Conservation (phyloP, 2,329 filamentous ascomycete species). For the Paraphoma sp. region DNA sequence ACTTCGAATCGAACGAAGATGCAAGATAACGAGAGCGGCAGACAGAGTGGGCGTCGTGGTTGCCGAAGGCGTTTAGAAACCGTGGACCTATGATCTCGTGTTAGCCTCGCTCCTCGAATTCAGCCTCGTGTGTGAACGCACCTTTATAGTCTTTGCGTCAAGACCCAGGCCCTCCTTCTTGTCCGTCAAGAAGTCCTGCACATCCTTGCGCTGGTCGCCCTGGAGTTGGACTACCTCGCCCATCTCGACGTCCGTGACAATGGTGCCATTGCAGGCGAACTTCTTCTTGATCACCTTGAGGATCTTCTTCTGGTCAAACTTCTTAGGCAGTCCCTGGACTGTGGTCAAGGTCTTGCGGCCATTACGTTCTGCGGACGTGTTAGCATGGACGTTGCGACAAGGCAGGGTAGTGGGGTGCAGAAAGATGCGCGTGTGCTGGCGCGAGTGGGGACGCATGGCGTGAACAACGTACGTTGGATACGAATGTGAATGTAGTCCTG, state of each 20-base stretch:
- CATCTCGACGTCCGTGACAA: conserved; percentile 94
- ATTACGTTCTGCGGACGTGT: conserved; percentile 84
- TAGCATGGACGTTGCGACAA: conserved; percentile 37
- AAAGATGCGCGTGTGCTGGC: neutral
- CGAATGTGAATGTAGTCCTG: conserved; percentile 99
- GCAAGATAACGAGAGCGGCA: too few species aligned
- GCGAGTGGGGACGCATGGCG: neutral
- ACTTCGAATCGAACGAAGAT: neutral
- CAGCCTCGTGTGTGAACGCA: conserved; percentile 45
- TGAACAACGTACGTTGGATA: conserved; percentile 80
- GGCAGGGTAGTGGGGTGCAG: neutral
- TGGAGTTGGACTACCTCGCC: conserved; percentile 99
- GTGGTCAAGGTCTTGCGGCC: conserved; percentile 99
- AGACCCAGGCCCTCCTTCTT: conserved; percentile 94
- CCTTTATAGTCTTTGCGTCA: conserved; percentile 97
- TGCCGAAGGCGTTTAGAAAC: conserved; percentile 34
- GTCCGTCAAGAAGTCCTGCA: conserved; percentile 95
- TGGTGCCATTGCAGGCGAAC: conserved; percentile 99
- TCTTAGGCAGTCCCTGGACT: conserved; percentile 97
- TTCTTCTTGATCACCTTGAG: conserved; percentile 99
- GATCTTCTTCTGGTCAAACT: conserved; percentile 99
- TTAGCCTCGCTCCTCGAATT: neutral
- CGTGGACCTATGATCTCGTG: conserved; percentile 36
- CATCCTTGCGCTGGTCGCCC: conserved; percentile 98
- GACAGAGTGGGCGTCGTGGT: neutral